phyloP scores from a whole-genome alignment of 1,139 yeast species.

The Yamadazyma jaroonii region DNA sequence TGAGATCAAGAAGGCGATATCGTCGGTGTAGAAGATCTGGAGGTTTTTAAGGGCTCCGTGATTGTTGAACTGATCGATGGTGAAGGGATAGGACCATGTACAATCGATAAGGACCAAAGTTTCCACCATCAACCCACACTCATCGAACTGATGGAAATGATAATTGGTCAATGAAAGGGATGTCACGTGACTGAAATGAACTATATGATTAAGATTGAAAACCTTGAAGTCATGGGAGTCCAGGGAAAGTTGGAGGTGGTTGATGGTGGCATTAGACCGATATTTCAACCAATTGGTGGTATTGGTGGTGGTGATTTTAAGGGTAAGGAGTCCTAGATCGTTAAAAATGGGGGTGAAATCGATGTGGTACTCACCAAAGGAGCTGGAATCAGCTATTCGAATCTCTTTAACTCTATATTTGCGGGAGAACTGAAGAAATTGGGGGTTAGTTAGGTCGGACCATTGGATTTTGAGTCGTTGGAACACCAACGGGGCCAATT shows the following conservation, averaged over 20 bases:
- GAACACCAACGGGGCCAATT: slow-evolving; percentile 22
- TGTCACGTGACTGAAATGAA: slow-evolving; percentile 20
- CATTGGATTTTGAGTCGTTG: slow-evolving; percentile 27
- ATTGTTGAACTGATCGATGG: slow-evolving; percentile 30
- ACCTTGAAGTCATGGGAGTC: slow-evolving; percentile 18
- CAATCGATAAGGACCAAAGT: slow-evolving; percentile 25
- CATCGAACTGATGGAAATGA: slow-evolving; percentile 17
- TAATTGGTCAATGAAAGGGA: slow-evolving; percentile 26
- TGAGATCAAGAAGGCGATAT: slow-evolving; percentile 34
- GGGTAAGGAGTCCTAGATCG: background rate
- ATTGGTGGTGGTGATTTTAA: slow-evolving; percentile 31
- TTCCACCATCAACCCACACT: no score
- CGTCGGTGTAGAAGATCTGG: slow-evolving; percentile 23
- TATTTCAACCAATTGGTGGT: slow-evolving; percentile 45
- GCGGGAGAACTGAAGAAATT: slow-evolving; percentile 10
- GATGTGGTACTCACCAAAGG: slow-evolving; percentile 38
- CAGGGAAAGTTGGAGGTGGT: no score
- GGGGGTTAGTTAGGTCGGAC: slow-evolving; percentile 23
- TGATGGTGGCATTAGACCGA: slow-evolving; percentile 19
- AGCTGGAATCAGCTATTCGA: slow-evolving; percentile 25
- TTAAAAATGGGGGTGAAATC: slow-evolving; percentile 8
- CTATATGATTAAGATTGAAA: slow-evolving; percentile 33
- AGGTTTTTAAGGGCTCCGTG: slow-evolving; percentile 21
- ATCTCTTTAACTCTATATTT: slow-evolving; percentile 18
- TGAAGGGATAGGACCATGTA: slow-evolving; percentile 47